Conservation (phyloP, 2,329 filamentous ascomycete genomes). For the Gliomastix tumulicola region DNA sequence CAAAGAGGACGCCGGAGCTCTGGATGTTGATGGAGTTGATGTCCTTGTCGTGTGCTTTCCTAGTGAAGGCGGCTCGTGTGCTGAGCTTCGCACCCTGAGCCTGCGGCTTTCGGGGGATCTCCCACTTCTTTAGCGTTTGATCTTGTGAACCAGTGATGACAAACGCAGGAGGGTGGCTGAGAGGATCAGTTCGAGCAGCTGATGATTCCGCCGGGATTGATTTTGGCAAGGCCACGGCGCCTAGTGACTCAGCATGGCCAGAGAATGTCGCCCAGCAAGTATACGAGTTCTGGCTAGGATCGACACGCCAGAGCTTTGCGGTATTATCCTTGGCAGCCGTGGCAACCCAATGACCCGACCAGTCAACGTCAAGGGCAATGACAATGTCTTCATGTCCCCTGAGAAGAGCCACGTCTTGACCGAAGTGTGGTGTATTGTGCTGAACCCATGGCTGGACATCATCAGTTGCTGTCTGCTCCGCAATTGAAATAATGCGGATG, state of each 20-base stretch:
- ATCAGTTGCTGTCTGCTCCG: slow-evolving; percentile 22
- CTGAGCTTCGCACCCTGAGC: slow-evolving; percentile 39
- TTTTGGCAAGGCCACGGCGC: slow-evolving; percentile 79
- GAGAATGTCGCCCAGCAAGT: slow-evolving; percentile 77
- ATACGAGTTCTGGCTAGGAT: slow-evolving; percentile 67
- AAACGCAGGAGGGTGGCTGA: slow-evolving; percentile 75
- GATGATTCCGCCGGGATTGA: slow-evolving; percentile 60
- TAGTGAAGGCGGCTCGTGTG: slow-evolving; percentile 69
- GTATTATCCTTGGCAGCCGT: slow-evolving; percentile 97
- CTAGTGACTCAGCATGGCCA: slow-evolving; percentile 89
- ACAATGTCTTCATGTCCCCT: slow-evolving; percentile 94
- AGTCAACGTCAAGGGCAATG: slow-evolving; percentile 88
- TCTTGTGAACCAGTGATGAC: slow-evolving; percentile 92
- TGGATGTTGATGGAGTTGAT: slow-evolving; percentile 92
- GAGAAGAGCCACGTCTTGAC: slow-evolving; percentile 78
- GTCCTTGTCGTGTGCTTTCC: slow-evolving; percentile 97
- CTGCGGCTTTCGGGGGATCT: slow-evolving; percentile 55
- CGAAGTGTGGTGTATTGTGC: slow-evolving; percentile 59
- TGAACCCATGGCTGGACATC: slow-evolving; percentile 12
- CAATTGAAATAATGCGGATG: slow-evolving; percentile 75
- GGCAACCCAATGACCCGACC: slow-evolving; percentile 94
- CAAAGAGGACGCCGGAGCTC: slow-evolving; percentile 70
- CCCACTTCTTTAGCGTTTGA: slow-evolving; percentile 92
- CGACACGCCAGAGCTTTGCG: slow-evolving; percentile 82
- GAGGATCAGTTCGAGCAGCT: slow-evolving; percentile 63